phyloP scores from a whole-genome alignment of 177 flowering plant species.

The Vitis hybrid region DNA sequence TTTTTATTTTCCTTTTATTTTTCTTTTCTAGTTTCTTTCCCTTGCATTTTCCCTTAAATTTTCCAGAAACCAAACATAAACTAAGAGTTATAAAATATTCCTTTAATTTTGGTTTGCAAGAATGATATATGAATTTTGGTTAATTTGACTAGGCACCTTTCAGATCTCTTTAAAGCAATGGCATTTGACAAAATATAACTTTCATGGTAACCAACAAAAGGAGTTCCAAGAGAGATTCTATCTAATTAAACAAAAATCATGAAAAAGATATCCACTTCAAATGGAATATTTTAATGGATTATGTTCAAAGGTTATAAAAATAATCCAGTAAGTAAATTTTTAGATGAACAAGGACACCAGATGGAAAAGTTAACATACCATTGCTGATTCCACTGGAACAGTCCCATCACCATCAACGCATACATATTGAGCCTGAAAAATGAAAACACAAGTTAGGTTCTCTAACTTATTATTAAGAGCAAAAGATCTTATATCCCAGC shows the following conservation, averaged over 20 bases:
- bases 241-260: not conserved
- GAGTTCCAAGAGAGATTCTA: not conserved
- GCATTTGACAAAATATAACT: not conserved
- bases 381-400: conserved; percentile 92
- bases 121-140: not conserved
- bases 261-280: not conserved
- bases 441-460: conserved; percentile 8
- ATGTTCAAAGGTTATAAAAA: not conserved
- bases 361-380: conserved; percentile 42
- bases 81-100: not conserved
- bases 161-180: no score
- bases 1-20: no score
- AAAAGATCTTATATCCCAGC: not conserved
- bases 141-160: not conserved
- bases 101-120: not conserved
- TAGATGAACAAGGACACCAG: not conserved
- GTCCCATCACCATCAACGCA: conserved; percentile 98
- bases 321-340: not conserved
- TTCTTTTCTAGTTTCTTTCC: no score
- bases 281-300: no score
- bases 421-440: conserved; percentile 65
- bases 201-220: not conserved
- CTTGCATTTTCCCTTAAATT: no score
- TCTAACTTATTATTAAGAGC: not conserved
- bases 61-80: no score